Percentiles rank a stretch among this genome's conserved stretches.
phyloP scores from a whole-genome alignment of 2,329 filamentous ascomycete genomes.

The Colletotrichum graminicola region DNA sequence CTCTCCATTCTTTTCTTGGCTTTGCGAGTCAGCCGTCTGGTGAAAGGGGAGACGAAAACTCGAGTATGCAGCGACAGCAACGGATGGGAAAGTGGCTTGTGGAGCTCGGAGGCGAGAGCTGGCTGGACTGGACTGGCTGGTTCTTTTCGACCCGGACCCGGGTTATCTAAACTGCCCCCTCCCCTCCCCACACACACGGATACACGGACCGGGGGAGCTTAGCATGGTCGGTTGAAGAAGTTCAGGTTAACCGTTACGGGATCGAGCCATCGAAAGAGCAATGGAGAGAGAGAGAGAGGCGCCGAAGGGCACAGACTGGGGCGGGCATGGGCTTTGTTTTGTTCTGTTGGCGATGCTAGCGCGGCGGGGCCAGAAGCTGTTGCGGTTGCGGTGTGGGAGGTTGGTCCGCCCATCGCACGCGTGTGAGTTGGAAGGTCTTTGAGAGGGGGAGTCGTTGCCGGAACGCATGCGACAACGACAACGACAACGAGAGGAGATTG shows the following conservation, averaged over 20 bases:
- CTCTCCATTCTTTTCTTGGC: neutral
- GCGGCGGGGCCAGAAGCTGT: neutral
- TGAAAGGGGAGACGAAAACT: neutral
- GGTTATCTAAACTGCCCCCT: neutral
- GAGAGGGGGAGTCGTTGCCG: conserved; percentile 20
- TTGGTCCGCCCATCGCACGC: neutral
- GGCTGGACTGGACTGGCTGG: neutral
- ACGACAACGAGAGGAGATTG: neutral
- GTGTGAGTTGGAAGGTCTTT: neutral
- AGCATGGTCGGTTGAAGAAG: neutral
- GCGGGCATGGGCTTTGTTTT: neutral
- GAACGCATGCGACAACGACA: neutral
- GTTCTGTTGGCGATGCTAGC: neutral
- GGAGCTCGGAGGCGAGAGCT: neutral
- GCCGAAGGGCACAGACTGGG: conserved; percentile 27
- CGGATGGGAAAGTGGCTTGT: neutral
- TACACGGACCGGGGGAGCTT: neutral
- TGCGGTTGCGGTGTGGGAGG: conserved; percentile 4
- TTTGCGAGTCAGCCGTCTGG: conserved; percentile 14
- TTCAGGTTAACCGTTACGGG: conserved; percentile 5
- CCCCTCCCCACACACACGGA: neutral
- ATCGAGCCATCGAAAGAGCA: neutral
- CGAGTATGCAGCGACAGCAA: neutral
- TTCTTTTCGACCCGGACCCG: neutral
- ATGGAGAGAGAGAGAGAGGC: neutral